These are phyloP conservation scores for Inga laurina DNA, from an alignment of 306 rosid genomes.

Conservation along the genomic window DNA sequence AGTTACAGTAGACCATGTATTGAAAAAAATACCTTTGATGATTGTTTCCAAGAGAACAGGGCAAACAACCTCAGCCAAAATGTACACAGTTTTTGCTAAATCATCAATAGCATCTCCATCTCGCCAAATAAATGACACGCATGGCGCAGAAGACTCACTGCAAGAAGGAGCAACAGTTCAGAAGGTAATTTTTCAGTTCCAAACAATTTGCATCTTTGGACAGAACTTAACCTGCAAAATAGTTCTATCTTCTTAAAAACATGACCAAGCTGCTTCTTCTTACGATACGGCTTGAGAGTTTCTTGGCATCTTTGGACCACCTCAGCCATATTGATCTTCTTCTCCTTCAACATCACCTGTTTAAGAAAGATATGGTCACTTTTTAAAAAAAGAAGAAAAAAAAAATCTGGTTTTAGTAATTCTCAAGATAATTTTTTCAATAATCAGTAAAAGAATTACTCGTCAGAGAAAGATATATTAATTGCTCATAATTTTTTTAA, in stretches of 20 bases:
- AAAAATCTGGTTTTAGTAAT: background rate
- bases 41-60: constrained; percentile 69
- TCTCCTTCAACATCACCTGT: constrained; percentile 61
- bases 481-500: background rate
- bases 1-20: background rate
- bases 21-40: constrained; percentile 70
- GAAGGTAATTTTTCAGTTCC: constrained; percentile 9
- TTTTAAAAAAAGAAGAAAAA: background rate
- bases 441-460: background rate
- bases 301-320: constrained; percentile 66
- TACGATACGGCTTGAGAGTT: constrained; percentile 48
- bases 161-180: constrained; percentile 38
- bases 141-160: constrained; percentile 74
- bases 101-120: constrained; percentile 36
- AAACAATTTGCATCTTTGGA: constrained; percentile 1
- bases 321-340: constrained; percentile 49
- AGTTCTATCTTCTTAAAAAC: constrained; percentile 48
- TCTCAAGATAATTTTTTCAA: background rate
- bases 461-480: background rate
- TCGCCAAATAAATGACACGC: constrained; percentile 57
- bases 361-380: constrained; percentile 35
- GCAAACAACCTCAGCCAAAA: constrained; percentile 60
- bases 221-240: constrained; percentile 49
- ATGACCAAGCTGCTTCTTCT: constrained; percentile 56
- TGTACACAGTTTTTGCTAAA: constrained; percentile 44